Evolutionary conservation across 176 grass and related monocot species (phyloP).

Genomic region (Eleusine coracana): DNA sequence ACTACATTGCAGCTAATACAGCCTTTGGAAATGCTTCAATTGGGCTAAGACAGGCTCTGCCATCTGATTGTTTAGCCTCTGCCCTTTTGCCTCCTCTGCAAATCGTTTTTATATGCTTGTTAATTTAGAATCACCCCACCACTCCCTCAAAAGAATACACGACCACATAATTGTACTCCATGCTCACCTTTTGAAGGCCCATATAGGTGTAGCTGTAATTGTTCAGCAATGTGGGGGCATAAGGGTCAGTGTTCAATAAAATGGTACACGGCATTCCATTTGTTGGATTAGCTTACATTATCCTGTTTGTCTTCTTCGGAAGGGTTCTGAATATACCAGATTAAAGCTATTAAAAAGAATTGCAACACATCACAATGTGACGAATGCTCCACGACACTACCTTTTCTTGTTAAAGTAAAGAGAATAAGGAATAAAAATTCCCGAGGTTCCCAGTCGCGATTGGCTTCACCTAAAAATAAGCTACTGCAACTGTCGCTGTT

Average conservation of each 20-base stretch:
- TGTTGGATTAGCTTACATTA: conserved; percentile 36
- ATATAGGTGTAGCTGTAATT: conserved; percentile 46
- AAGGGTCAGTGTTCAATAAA: not conserved
- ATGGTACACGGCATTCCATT: conserved; percentile 37
- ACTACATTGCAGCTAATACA: conserved; percentile 33
- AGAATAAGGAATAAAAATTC: not conserved
- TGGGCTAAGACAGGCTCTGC: conserved; percentile 51
- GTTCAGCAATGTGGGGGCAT: not conserved
- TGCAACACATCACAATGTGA: conserved; percentile 17
- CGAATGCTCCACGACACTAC: conserved; percentile 3
- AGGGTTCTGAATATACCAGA: not conserved
- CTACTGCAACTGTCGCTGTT: not conserved
- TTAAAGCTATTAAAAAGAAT: conserved; percentile 20
- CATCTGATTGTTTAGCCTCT: conserved; percentile 42
- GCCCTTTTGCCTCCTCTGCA: conserved; percentile 34
- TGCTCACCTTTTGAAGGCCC: conserved; percentile 52
- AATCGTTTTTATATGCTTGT: not conserved
- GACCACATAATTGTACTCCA: conserved; percentile 57
- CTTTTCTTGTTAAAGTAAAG: not conserved
- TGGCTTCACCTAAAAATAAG: not conserved
- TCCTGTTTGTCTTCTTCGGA: conserved; percentile 38
- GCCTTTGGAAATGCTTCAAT: conserved; percentile 36
- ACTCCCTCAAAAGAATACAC: conserved; percentile 76
- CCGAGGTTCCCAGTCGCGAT: not conserved
- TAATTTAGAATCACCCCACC: conserved; percentile 55